phyloP scores from a whole-genome alignment of 768 basidiomycete species.

The Russula griseocarnosa region DNA sequence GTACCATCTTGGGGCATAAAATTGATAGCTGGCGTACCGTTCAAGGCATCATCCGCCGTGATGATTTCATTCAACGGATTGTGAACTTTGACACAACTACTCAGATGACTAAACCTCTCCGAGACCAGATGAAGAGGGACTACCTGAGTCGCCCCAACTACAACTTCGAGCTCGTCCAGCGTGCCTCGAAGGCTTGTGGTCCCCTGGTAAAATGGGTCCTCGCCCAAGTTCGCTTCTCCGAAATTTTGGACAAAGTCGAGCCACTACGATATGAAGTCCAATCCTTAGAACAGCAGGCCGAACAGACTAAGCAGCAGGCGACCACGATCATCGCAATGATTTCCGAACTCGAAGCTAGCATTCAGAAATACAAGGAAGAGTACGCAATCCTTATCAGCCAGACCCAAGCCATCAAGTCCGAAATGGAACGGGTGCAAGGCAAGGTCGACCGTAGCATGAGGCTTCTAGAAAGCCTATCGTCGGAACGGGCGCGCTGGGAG shows the following conservation, averaged over 20 bases:
- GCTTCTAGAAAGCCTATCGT: conserved; percentile 87
- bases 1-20: conserved; percentile 92
- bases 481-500: conserved; percentile 94
- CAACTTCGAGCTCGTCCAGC: conserved; percentile 93
- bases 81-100: conserved; percentile 90
- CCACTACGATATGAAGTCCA: conserved; percentile 94
- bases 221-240: conserved; percentile 94
- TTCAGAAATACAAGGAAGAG: conserved; percentile 92
- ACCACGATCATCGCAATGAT: conserved; percentile 88
- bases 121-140: conserved; percentile 89
- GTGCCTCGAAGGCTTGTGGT: conserved; percentile 94
- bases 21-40: conserved; percentile 97
- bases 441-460: conserved; percentile 98
- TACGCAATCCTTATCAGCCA: conserved; percentile 96
- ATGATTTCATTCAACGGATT: conserved; percentile 94
- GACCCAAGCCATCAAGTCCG: conserved; percentile 92
- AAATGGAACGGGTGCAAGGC: conserved; percentile 97
- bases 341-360: conserved; percentile 86
- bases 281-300: conserved; percentile 87
- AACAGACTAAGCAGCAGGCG: conserved; percentile 93
- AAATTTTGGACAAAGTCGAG: conserved; percentile 95
- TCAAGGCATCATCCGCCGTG: conserved; percentile 90
- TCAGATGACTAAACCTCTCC: conserved; percentile 85
- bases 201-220: conserved; percentile 98
- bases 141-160: conserved; percentile 87